Percentiles rank a stretch among this genome's conserved stretches.
Conservation (phyloP, 768 basidiomycete species). For the Daedalea quercina region DNA sequence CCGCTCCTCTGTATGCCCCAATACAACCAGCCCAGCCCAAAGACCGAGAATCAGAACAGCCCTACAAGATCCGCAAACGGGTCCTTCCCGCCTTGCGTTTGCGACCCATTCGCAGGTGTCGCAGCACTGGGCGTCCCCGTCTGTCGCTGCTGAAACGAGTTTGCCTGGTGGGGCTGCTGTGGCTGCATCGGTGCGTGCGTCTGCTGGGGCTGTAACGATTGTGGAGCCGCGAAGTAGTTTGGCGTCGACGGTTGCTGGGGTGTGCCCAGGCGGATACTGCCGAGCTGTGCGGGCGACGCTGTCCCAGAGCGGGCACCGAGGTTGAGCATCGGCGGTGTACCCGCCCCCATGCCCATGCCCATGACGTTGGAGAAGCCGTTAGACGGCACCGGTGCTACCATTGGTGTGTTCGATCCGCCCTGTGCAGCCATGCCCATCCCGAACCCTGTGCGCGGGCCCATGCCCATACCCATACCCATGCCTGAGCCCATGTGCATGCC, state of each 20-base stretch:
- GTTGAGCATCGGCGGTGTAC: slow-evolving; percentile 5
- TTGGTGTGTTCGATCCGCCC: slow-evolving; percentile 4
- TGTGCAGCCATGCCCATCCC: slow-evolving; percentile 6
- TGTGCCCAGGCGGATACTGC: slow-evolving; percentile 26
- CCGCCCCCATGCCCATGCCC: slow-evolving; percentile 3
- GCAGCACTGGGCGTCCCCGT: slow-evolving; percentile 1
- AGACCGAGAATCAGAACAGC: slow-evolving; percentile 43
- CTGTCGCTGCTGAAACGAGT: slow-evolving; percentile 11
- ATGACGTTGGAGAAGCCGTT: background rate
- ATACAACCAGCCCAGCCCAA: background rate
- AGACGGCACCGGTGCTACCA: slow-evolving; percentile 6
- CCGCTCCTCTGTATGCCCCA: background rate
- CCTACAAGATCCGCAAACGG: slow-evolving; percentile 81
- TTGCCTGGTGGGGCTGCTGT: slow-evolving; percentile 8
- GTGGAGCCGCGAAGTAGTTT: slow-evolving; percentile 13
- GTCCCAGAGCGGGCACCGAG: background rate
- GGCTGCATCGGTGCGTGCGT: slow-evolving; percentile 8
- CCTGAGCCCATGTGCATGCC: no score
- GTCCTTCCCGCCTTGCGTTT: slow-evolving; percentile 46
- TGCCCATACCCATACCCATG: slow-evolving; percentile 6
- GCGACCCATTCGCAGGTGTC: slow-evolving; percentile 13
- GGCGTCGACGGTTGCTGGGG: slow-evolving; percentile 21
- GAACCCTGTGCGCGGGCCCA: slow-evolving; percentile 4
- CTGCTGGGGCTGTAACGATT: slow-evolving; percentile 12
- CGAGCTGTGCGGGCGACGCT: slow-evolving; percentile 11